Evolutionary conservation across 2,329 filamentous ascomycete genomes (phyloP), one percentile per base, ranked within the genome.

Genomic region (Arachnopeziza araneosa): DNA sequence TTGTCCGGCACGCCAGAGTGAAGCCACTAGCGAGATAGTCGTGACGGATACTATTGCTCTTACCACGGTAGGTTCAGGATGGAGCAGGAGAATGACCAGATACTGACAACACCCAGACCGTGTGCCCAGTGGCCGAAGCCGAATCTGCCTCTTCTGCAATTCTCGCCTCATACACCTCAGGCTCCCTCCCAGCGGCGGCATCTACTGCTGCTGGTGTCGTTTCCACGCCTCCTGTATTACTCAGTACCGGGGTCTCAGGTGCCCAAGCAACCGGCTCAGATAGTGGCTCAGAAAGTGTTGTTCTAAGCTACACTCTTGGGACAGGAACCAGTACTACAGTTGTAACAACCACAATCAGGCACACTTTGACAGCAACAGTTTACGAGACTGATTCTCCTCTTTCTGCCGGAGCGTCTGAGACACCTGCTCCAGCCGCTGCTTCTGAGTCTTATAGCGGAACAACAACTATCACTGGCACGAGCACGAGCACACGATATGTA

Each of bases 71-170:
- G 60, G 68, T 62, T 26, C 4, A 54, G 17, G 36, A 24, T 54
- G 3, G 10, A 26, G 24, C 17, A 24, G 23, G n/a, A 54, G 9
- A 9, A 8, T 54, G 36, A 44, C 36, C 10, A 3, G 17, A n/a
- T 54, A 12, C 56, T 66, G 55, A 64, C 36, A 44, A 8, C 32
- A 19, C 55, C 10, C 44, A 70, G 66, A 81, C 81, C 62, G 73
- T 80, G 66, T 80, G 79, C 75, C 78, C 79, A 63, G 74, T 80
- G 61, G 64, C 73, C 30, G 76, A 77, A 53, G 68, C 70, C 44
- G 59, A 60, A 49, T 76, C 74, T 30, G 70, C 70, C 62, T 75
- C 78, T 72, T 75, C 76, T 24, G 74, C 76, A 32, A 73, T 75
- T 36, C 36, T 44, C 17, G 36, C 36, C 36, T 44, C 36, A 12